Conservation (phyloP, 305 asterid genomes). For the Fraxinus dipetala region DNA sequence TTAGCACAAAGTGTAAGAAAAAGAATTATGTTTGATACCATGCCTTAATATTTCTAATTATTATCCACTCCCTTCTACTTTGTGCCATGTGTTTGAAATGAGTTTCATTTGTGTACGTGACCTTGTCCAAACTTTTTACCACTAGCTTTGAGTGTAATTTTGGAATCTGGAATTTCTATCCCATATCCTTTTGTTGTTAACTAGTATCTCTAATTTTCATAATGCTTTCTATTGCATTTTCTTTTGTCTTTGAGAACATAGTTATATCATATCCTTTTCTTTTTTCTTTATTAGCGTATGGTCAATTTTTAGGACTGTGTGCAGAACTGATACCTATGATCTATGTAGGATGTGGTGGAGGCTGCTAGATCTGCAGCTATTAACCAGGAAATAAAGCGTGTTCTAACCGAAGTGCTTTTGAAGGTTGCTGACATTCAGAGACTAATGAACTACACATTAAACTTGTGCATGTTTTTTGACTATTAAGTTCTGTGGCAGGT, state of each 20-base stretch:
- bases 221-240: not conserved
- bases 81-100: not conserved
- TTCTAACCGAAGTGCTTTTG: conserved; percentile 88
- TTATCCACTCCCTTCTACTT: not conserved
- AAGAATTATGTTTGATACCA: not conserved
- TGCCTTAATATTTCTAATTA: conserved; percentile 1
- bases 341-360: conserved; percentile 80
- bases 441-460: conserved; percentile 22
- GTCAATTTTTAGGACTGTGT: conserved; percentile 8
- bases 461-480: conserved; percentile 36
- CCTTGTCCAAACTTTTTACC: not conserved
- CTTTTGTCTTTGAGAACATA: not conserved
- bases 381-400: conserved; percentile 89
- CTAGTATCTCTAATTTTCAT: not conserved
- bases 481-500: conserved; percentile 60
- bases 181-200: not conserved
- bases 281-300: not conserved
- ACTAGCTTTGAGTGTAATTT: not conserved
- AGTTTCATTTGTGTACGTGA: not conserved
- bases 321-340: conserved; percentile 28
- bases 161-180: not conserved
- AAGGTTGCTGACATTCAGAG: conserved; percentile 62
- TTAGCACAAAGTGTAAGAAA: not conserved
- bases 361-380: conserved; percentile 83
- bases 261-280: conserved; percentile 18